Conservation (phyloP, 1,284 basidiomycete genomes). For the Puccinia triticina region DNA sequence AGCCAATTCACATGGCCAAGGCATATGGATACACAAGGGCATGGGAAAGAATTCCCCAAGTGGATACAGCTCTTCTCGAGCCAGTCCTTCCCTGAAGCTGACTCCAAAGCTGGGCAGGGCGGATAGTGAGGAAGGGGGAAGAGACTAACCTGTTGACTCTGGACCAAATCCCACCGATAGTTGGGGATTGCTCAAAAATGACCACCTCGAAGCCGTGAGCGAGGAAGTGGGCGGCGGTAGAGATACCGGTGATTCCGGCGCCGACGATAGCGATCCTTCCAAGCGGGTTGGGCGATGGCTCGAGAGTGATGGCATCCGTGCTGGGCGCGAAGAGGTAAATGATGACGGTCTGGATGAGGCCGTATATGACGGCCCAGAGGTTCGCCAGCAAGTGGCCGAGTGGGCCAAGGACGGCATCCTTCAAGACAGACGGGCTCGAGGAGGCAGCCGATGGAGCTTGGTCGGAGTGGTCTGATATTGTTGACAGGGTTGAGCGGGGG, state of each 20-base stretch:
- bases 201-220: conserved; percentile 47
- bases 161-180: conserved; percentile 47
- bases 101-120: not conserved
- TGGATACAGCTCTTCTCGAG: not conserved
- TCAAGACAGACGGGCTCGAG: not conserved
- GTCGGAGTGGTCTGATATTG: not conserved
- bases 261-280: conserved; percentile 48
- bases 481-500: not conserved
- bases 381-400: not conserved
- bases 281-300: conserved; percentile 19
- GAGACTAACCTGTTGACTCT: conserved; percentile 43
- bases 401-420: not conserved
- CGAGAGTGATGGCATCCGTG: not conserved
- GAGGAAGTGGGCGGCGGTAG: conserved; percentile 40
- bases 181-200: conserved; percentile 38
- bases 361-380: conserved; percentile 1
- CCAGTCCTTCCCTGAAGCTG: not conserved
- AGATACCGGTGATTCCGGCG: conserved; percentile 50
- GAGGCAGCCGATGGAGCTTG: not conserved
- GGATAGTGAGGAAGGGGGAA: not conserved
- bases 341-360: conserved; percentile 25
- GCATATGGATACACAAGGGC: too few species aligned
- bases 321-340: conserved; percentile 16
- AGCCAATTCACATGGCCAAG: not conserved
- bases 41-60: too few species aligned